Conservation (phyloP, 306 rosid species). For the Trifolium fragiferum region DNA sequence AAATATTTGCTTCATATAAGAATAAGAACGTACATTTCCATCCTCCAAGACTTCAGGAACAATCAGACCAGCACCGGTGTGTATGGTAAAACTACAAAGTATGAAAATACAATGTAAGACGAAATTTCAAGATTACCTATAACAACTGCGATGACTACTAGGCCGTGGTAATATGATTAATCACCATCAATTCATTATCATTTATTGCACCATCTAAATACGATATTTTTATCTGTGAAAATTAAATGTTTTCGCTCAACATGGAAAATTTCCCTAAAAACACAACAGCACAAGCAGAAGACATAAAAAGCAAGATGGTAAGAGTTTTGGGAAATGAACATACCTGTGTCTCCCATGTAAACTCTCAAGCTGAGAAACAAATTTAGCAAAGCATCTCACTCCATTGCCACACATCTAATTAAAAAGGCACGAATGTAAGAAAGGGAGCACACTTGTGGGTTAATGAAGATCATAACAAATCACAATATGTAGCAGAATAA, state of each 20-base stretch:
- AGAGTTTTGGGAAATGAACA: neutral
- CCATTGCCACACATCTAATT: constrained; percentile 50
- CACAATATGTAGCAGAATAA: no score
- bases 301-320: neutral
- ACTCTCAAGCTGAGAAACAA: constrained; percentile 76
- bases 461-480: neutral
- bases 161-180: neutral
- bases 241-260: neutral
- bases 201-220: neutral
- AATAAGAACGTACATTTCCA: constrained; percentile 58
- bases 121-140: neutral
- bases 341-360: constrained; percentile 56
- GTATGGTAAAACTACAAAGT: constrained; percentile 71
- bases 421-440: no score
- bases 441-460: neutral
- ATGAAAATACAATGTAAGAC: neutral
- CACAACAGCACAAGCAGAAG: neutral
- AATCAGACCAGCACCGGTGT: constrained; percentile 94
- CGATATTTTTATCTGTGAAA: neutral
- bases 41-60: constrained; percentile 84
- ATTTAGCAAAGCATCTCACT: constrained; percentile 80
- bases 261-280: neutral
- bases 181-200: constrained; percentile 17
- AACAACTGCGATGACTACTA: neutral
- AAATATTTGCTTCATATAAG: constrained; percentile 1